phyloP scores from a whole-genome alignment of 352 stramenopile genomes.

The Globisporangium abappressorium region DNA sequence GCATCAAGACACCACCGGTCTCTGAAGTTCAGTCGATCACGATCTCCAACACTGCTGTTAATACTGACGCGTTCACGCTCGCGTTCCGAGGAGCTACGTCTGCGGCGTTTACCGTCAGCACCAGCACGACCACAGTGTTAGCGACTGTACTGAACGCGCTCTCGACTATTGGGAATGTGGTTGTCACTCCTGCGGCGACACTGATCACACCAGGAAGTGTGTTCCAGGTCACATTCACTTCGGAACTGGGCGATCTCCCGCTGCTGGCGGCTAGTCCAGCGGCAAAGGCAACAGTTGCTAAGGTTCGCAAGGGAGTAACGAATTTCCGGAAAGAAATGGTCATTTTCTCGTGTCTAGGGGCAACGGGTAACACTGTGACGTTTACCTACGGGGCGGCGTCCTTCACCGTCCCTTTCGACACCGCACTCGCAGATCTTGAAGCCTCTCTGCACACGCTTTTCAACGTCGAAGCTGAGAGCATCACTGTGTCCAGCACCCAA shows the following conservation, averaged over 20 bases:
- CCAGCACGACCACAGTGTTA: constrained; percentile 30
- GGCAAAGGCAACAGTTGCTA: constrained; percentile 24
- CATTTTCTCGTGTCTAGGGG: constrained; percentile 50
- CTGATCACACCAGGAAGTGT: constrained; percentile 19
- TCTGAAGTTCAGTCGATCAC: constrained; percentile 48
- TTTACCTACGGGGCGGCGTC: constrained; percentile 25
- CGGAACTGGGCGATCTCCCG: constrained; percentile 45
- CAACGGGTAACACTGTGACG: constrained; percentile 23
- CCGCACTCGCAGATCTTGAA: constrained; percentile 30
- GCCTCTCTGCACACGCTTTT: constrained; percentile 48
- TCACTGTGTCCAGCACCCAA: constrained; percentile 53
- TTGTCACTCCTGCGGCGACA: constrained; percentile 29
- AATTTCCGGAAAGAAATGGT: constrained; percentile 69
- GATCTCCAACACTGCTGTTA: constrained; percentile 22
- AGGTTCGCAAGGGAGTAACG: constrained; percentile 32
- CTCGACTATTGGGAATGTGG: constrained; percentile 38
- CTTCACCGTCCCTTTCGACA: constrained; percentile 20
- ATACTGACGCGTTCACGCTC: constrained; percentile 39
- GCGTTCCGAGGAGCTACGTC: constrained; percentile 46
- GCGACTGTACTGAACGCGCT: constrained; percentile 37
- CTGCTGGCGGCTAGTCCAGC: constrained; percentile 21
- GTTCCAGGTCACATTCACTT: constrained; percentile 61
- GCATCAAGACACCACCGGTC: constrained; percentile 24
- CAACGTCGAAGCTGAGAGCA: constrained; percentile 48
- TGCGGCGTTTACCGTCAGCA: constrained; percentile 28